Conservation (phyloP, 2,329 filamentous ascomycete genomes). For the Eurotiales sp. region DNA sequence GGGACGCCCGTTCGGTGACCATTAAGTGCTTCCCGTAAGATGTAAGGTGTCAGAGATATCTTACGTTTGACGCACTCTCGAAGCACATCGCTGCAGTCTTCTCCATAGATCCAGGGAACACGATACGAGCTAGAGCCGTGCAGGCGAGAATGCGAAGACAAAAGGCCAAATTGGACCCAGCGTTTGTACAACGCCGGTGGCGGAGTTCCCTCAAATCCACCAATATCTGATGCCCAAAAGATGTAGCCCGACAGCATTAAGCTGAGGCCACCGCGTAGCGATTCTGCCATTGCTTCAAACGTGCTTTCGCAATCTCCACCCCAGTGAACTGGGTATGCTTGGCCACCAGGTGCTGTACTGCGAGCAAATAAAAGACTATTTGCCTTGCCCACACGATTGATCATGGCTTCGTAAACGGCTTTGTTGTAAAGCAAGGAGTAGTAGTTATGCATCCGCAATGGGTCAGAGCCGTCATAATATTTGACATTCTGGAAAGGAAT, state of each 20-base stretch:
- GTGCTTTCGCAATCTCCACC: constrained; percentile 73
- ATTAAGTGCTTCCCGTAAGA: constrained; percentile 51
- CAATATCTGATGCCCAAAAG: constrained; percentile 69
- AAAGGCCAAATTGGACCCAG: constrained; percentile 71
- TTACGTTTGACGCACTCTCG: constrained; percentile 52
- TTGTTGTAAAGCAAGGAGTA: constrained; percentile 73
- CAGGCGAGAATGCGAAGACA: constrained; percentile 66
- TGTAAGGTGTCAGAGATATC: constrained; percentile 56
- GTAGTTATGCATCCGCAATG: constrained; percentile 70
- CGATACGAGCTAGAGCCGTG: constrained; percentile 68
- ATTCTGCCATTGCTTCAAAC: constrained; percentile 69
- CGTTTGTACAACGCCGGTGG: constrained; percentile 69
- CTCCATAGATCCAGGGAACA: constrained; percentile 70
- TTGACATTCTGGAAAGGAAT: constrained; percentile 63
- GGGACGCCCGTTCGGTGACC: constrained; percentile 55
- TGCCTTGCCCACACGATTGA: constrained; percentile 48
- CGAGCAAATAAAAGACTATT: constrained; percentile 66
- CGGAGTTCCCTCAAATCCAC: constrained; percentile 67
- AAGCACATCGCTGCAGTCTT: constrained; percentile 58
- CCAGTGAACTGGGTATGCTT: constrained; percentile 68
- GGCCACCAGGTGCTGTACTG: constrained; percentile 63
- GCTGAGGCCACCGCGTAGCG: constrained; percentile 61
- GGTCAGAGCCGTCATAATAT: constrained; percentile 61
- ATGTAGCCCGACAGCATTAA: constrained; percentile 62
- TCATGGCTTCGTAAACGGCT: constrained; percentile 63